Conservation (phyloP, 306 rosid genomes). For the Corylus heterophylla region DNA sequence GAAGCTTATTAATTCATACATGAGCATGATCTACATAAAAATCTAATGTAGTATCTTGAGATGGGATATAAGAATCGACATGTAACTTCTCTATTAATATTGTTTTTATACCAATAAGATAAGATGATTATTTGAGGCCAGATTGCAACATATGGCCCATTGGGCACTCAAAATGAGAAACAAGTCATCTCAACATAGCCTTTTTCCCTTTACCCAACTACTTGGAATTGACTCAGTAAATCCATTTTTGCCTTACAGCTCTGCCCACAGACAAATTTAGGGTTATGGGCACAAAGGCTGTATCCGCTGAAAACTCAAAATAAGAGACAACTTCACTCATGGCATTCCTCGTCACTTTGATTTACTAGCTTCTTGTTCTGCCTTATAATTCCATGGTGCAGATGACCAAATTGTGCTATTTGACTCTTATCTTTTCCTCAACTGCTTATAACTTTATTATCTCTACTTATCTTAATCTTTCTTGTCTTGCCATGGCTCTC, state of each 20-base stretch:
- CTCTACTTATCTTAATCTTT: neutral
- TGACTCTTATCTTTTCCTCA: neutral
- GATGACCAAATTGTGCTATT: neutral
- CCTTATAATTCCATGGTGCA: neutral
- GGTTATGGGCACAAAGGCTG: neutral
- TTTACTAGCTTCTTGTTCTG: neutral
- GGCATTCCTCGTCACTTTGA: neutral
- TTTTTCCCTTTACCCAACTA: neutral
- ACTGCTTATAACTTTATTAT: neutral
- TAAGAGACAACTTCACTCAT: neutral
- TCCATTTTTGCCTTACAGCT: neutral
- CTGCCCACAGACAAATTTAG: neutral
- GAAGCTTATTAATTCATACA: neutral
- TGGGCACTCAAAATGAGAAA: neutral
- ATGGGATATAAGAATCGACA: neutral
- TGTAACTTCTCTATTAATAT: neutral
- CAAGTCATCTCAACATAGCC: neutral
- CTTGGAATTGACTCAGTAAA: neutral
- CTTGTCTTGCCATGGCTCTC: neutral
- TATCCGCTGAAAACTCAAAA: neutral
- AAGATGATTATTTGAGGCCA: neutral
- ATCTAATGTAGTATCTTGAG: neutral
- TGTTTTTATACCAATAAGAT: neutral
- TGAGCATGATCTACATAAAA: neutral
- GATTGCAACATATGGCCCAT: neutral